Evolutionary conservation across 805 yeast species (phyloP).

Genomic region (Kodamaea fukazawae): DNA sequence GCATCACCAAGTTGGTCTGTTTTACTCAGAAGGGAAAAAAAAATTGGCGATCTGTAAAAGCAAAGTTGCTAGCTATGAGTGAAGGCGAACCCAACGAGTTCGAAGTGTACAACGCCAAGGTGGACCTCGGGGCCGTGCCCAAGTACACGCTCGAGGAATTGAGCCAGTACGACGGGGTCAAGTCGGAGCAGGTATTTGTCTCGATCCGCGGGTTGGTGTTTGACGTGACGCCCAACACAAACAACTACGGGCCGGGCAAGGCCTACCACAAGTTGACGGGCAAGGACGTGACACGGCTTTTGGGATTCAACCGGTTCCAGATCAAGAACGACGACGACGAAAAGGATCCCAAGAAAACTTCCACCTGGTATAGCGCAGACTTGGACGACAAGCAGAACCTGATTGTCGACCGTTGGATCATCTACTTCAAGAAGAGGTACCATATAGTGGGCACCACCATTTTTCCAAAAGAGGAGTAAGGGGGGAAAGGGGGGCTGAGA

Average conservation of each 20-base stretch:
- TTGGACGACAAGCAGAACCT: conserved; percentile 58
- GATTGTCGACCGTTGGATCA: conserved; percentile 73
- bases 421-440: conserved; percentile 52
- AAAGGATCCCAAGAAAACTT: conserved; percentile 9
- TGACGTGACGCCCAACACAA: conserved; percentile 67
- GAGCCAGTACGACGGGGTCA: conserved; percentile 30
- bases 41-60: too few relatives aligned
- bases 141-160: conserved; percentile 34
- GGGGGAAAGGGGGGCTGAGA: background rate
- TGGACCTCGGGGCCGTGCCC: conserved; percentile 32
- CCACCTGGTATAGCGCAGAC: conserved; percentile 48
- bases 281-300: conserved; percentile 71
- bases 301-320: conserved; percentile 57
- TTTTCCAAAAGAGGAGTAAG: conserved; percentile 2
- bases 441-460: conserved; percentile 35
- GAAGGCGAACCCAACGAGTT: conserved; percentile 19
- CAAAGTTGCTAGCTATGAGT: background rate
- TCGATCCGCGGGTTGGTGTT: conserved; percentile 75
- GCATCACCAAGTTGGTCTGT: conserved; percentile 2
- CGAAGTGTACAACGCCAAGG: conserved; percentile 26
- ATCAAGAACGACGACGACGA: conserved; percentile 15
- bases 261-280: conserved; percentile 74
- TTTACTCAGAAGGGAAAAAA: too few relatives aligned
- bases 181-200: conserved; percentile 51
- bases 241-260: conserved; percentile 74